These are phyloP conservation scores for Sporothrix curviconia DNA, from an alignment of 2,329 filamentous ascomycete genomes.

Conservation along the genomic window DNA sequence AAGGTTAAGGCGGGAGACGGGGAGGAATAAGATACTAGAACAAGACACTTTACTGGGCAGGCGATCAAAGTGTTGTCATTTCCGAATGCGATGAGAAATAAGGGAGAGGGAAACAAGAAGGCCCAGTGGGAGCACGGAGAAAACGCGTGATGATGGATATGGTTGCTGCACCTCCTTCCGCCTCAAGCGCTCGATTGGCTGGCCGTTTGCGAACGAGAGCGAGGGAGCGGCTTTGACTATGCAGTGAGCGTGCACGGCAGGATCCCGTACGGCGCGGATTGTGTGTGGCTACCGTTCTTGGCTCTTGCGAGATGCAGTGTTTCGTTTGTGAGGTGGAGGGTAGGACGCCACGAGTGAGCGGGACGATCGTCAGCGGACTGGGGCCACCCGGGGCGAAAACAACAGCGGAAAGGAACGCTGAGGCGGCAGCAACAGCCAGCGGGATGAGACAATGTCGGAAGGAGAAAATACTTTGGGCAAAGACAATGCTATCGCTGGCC, in stretches of 20 bases:
- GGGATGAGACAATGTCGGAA: no score
- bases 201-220: not conserved
- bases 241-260: not conserved
- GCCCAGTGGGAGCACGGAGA: no score
- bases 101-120: not conserved
- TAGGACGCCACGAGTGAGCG: not conserved
- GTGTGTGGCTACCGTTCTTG: not conserved
- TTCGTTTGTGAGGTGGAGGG: no score
- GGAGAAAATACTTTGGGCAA: no score
- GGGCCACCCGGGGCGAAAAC: not conserved
- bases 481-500: not conserved
- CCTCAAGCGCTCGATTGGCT: not conserved
- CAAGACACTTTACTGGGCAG: no score
- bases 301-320: not conserved
- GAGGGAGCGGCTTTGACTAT: not conserved
- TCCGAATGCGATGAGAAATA: not conserved
- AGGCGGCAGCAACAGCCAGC: no score
- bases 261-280: not conserved
- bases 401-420: no score
- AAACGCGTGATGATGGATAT: no score
- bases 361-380: slow-evolving; percentile 2
- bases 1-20: not conserved
- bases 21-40: no score
- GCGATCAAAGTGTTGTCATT: slow-evolving; percentile 1
- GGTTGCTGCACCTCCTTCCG: not conserved